Conservation (phyloP, 768 basidiomycete species). For the Russula vinacea region DNA sequence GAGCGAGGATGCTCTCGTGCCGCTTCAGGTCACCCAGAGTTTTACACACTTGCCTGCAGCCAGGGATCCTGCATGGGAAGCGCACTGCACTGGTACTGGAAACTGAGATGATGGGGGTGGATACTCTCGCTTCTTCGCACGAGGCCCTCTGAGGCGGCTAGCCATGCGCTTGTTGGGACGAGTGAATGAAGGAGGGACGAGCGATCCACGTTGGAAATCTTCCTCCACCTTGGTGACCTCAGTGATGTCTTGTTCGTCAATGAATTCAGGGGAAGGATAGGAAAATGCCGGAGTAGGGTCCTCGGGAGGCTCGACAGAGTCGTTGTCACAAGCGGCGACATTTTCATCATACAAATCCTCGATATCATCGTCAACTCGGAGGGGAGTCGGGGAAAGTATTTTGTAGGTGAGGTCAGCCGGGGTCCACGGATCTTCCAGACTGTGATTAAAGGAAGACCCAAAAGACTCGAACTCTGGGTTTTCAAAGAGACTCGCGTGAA, state of each 20-base stretch:
- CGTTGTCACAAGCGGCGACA: not conserved
- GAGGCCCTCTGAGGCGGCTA: not conserved
- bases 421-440: not conserved
- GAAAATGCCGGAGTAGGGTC: slow-evolving; percentile 4
- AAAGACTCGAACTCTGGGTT: slow-evolving; percentile 6
- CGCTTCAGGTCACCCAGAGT: slow-evolving; percentile 28
- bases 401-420: not conserved
- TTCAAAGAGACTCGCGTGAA: not conserved
- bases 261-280: not conserved
- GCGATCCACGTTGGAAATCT: not conserved
- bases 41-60: slow-evolving; percentile 29
- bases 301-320: not conserved
- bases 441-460: slow-evolving; percentile 10
- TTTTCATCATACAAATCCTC: not conserved
- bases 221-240: not conserved
- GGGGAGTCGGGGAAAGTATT: not conserved
- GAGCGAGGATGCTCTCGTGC: slow-evolving; percentile 25
- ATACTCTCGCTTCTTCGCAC: not conserved
- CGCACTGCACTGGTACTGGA: not conserved
- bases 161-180: not conserved
- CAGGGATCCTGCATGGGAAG: slow-evolving; percentile 26
- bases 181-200: not conserved
- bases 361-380: not conserved
- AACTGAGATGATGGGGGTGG: not conserved
- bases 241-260: slow-evolving; percentile 2